Percentiles rank a stretch among this genome's conserved stretches.
These are phyloP conservation scores for Geotrichum fermentans DNA, from an alignment of 1,139 yeast genomes.

Conservation along the genomic window DNA sequence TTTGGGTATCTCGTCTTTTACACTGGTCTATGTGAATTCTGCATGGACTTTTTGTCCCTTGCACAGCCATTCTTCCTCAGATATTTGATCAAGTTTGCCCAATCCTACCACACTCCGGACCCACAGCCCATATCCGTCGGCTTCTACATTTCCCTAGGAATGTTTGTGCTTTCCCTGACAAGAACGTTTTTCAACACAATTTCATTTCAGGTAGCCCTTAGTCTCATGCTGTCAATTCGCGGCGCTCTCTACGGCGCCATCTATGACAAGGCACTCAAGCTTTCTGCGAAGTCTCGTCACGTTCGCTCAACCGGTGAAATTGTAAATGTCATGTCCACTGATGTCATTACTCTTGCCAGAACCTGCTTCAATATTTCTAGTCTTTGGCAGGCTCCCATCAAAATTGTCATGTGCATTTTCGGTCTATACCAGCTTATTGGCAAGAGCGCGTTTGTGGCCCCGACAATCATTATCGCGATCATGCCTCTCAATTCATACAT, in stretches of 20 bases:
- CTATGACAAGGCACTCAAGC: slow-evolving; percentile 69
- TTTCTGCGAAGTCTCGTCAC: slow-evolving; percentile 76
- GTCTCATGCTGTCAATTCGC: slow-evolving; percentile 34
- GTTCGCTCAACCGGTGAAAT: slow-evolving; percentile 84
- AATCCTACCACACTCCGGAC: slow-evolving; percentile 49
- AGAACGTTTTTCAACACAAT: slow-evolving; percentile 79
- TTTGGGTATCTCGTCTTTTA: slow-evolving; percentile 60
- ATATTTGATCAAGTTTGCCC: slow-evolving; percentile 69
- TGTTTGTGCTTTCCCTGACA: slow-evolving; percentile 73
- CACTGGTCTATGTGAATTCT: slow-evolving; percentile 64
- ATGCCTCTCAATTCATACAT: slow-evolving; percentile 55
- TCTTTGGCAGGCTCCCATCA: slow-evolving; percentile 56
- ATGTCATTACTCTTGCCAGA: slow-evolving; percentile 65
- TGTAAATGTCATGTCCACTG: slow-evolving; percentile 62
- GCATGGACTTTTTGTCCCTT: slow-evolving; percentile 67
- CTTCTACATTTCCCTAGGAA: slow-evolving; percentile 67
- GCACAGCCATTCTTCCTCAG: slow-evolving; percentile 79
- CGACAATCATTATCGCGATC: slow-evolving; percentile 49
- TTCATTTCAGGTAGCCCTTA: slow-evolving; percentile 51
- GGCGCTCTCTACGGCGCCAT: slow-evolving; percentile 70
- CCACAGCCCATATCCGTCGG: slow-evolving; percentile 62
- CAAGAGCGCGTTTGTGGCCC: slow-evolving; percentile 57
- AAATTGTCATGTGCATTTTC: slow-evolving; percentile 49
- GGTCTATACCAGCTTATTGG: slow-evolving; percentile 61
- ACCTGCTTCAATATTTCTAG: slow-evolving; percentile 51